These are phyloP conservation scores for Heliosperma pusillum DNA, from an alignment of 148 eudicot genomes.

Conservation along the genomic window DNA sequence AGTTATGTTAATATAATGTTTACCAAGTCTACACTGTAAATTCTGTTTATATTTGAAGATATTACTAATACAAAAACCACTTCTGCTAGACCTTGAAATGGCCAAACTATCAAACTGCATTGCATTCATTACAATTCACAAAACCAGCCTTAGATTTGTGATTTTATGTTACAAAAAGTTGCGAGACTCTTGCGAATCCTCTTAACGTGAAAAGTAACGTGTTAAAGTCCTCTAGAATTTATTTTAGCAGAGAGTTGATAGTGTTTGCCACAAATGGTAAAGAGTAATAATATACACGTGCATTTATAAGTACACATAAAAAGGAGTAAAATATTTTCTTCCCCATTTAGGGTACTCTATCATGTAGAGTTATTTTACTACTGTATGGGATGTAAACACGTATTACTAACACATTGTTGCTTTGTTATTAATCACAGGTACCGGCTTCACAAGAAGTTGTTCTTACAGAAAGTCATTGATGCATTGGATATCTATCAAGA, in stretches of 20 bases:
- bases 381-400: not conserved
- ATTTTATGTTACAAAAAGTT: not conserved
- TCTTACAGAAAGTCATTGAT: constrained; percentile 72
- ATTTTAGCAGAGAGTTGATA: not conserved
- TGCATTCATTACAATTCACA: not conserved
- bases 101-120: not conserved
- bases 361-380: not conserved
- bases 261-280: not conserved
- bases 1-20: not conserved
- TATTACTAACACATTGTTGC: not conserved
- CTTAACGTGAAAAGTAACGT: not conserved
- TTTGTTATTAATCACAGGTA: constrained; percentile 54
- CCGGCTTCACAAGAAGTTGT: constrained; percentile 74
- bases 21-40: not conserved
- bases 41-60: not conserved
- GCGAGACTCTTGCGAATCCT: not conserved
- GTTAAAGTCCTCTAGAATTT: not conserved
- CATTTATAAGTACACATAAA: not conserved
- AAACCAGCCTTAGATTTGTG: not conserved
- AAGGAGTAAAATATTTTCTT: not conserved
- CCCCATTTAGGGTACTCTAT: not conserved
- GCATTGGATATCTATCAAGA: constrained; percentile 76
- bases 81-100: not conserved
- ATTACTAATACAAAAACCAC: not conserved
- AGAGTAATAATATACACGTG: not conserved